Evolutionary conservation across 257 asterid species (phyloP).

Genomic region (Solanum dulcamara): DNA sequence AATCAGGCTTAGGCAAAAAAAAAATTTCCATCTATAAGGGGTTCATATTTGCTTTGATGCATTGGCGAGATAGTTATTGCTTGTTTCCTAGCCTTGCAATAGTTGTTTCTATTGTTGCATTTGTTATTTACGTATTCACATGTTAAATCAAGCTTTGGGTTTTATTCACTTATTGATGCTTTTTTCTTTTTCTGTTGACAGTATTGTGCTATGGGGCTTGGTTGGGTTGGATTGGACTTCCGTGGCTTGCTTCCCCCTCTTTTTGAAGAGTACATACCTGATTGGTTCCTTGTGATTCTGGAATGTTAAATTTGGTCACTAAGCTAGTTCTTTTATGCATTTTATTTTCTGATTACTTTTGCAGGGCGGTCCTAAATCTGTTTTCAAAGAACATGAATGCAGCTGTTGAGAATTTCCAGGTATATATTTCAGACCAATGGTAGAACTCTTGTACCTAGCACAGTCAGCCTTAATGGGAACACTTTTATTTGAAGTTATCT

Average conservation of each 20-base stretch:
- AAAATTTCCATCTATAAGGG: neutral
- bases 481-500: neutral
- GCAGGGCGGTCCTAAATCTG: slow-evolving; percentile 88
- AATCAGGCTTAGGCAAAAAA: neutral
- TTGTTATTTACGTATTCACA: neutral
- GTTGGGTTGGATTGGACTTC: slow-evolving; percentile 95
- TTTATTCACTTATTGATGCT: neutral
- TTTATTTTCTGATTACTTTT: neutral
- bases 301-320: neutral
- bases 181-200: slow-evolving; percentile 24
- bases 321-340: slow-evolving; percentile 7
- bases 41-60: neutral
- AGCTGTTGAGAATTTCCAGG: slow-evolving; percentile 97
- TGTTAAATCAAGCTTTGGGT: neutral
- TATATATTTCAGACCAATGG: slow-evolving; percentile 8
- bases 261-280: slow-evolving; percentile 75
- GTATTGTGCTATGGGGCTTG: slow-evolving; percentile 97
- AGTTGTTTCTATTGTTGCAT: neutral
- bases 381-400: slow-evolving; percentile 78
- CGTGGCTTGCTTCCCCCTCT: slow-evolving; percentile 96
- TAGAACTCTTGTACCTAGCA: neutral
- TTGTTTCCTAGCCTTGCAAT: neutral
- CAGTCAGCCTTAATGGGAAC: neutral
- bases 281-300: neutral
- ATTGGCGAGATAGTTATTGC: neutral